These are phyloP conservation scores for Amanita inopinata DNA, from an alignment of 768 basidiomycete species.

Conservation along the genomic window DNA sequence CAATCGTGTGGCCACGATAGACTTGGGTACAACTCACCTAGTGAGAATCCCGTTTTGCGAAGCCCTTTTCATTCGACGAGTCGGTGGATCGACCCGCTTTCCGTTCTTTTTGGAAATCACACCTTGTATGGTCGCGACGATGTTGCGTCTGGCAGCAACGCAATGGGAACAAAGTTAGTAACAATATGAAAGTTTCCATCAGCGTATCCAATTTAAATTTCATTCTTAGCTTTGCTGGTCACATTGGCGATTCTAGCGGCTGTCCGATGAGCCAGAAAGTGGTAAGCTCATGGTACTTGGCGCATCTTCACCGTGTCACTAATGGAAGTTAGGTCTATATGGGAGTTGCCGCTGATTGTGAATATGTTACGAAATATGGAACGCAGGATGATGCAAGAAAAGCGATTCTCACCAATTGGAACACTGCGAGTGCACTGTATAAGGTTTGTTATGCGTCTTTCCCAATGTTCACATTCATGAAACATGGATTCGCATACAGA, in stretches of 20 bases:
- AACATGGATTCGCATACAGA: constrained; percentile 21
- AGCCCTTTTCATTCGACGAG: constrained; percentile 18
- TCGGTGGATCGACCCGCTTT: constrained; percentile 36
- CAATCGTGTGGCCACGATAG: constrained; percentile 63
- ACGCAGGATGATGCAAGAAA: constrained; percentile 55
- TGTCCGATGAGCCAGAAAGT: constrained; percentile 69
- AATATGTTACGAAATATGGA: constrained; percentile 58
- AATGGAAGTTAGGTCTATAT: constrained; percentile 44
- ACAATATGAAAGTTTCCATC: constrained; percentile 5
- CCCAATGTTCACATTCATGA: constrained; percentile 2
- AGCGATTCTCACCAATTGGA: constrained; percentile 73
- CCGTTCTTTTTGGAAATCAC: constrained; percentile 21
- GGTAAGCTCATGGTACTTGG: constrained; percentile 24
- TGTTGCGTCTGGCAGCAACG: constrained; percentile 40
- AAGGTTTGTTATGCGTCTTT: constrained; percentile 30
- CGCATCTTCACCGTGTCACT: constrained; percentile 1
- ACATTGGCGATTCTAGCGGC: constrained; percentile 60
- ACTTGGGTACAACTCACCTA: constrained; percentile 53
- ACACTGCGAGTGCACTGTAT: constrained; percentile 65
- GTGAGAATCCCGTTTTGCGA: constrained; percentile 40
- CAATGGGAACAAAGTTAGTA: constrained; percentile 45
- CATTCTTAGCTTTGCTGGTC: constrained; percentile 46
- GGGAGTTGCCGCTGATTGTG: constrained; percentile 86
- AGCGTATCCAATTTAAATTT: background rate
- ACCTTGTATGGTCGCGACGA: constrained; percentile 41